Evolutionary conservation across 2,329 filamentous ascomycete species (phyloP).

Genomic region (Aspergillaceae sp.): DNA sequence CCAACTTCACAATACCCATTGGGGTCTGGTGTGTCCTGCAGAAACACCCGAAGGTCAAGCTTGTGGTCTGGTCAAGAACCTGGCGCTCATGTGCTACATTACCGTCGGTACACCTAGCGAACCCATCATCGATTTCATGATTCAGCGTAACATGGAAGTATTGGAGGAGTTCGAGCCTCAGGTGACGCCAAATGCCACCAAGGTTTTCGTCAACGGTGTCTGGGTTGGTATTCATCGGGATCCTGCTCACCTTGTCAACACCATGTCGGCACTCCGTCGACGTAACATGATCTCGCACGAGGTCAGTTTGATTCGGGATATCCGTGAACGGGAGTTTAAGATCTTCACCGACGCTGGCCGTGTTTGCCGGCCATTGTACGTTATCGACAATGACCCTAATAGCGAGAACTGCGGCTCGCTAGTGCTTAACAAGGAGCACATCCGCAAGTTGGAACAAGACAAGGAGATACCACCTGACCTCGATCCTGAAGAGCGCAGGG

Average conservation of each 20-base stretch:
- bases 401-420: conserved; percentile 68
- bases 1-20: conserved; percentile 97
- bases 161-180: conserved; percentile 88
- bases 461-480: conserved; percentile 55
- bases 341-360: conserved; percentile 96
- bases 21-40: conserved; percentile 93
- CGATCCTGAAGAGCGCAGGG: conserved; percentile 49
- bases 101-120: conserved; percentile 88
- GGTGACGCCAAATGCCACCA: conserved; percentile 83
- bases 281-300: conserved; percentile 80
- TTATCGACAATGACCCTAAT: conserved; percentile 75
- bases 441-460: conserved; percentile 66
- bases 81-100: conserved; percentile 97
- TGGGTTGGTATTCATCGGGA: conserved; percentile 96
- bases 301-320: conserved; percentile 90
- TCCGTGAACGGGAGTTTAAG: conserved; percentile 95
- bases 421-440: conserved; percentile 75
- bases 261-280: conserved; percentile 68
- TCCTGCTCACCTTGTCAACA: conserved; percentile 71
- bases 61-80: conserved; percentile 95
- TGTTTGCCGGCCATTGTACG: conserved; percentile 88
- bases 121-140: conserved; percentile 91
- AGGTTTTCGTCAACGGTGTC: conserved; percentile 95
- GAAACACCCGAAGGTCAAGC: conserved; percentile 98
- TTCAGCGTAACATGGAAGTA: conserved; percentile 89